These are phyloP conservation scores for Acer yangbiense DNA, from an alignment of 345 rosid species.

Conservation along the genomic window DNA sequence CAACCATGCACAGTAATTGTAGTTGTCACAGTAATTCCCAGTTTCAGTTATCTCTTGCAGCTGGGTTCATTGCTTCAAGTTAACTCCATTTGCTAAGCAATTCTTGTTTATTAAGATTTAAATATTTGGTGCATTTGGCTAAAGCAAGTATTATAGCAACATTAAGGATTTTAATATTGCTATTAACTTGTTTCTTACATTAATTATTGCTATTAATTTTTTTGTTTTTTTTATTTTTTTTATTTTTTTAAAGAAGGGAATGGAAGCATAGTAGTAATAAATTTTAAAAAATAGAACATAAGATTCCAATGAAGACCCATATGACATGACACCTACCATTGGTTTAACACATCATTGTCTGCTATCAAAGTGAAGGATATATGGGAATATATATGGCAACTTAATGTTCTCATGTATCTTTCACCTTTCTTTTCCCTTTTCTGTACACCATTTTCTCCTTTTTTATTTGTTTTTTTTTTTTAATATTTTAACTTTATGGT, in stretches of 20 bases:
- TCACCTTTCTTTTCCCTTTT: background rate
- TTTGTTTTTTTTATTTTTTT: too few species aligned
- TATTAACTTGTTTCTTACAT: background rate
- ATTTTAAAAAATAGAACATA: background rate
- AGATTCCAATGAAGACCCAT: background rate
- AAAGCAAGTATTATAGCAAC: slow-evolving; percentile 3
- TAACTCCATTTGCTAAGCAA: background rate
- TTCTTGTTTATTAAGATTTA: background rate
- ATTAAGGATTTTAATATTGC: background rate
- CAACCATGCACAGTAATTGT: background rate
- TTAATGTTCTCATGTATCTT: slow-evolving; percentile 5
- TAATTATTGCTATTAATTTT: too few species aligned
- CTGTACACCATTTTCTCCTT: too few species aligned
- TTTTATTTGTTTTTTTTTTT: too few species aligned
- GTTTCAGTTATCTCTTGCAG: background rate
- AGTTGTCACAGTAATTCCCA: slow-evolving; percentile 1
- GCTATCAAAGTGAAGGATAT: slow-evolving; percentile 1
- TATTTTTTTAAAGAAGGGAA: too few species aligned
- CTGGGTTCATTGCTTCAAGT: background rate
- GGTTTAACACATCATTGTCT: background rate
- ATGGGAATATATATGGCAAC: background rate
- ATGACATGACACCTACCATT: slow-evolving; percentile 11
- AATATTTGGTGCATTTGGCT: background rate
- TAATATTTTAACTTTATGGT: background rate
- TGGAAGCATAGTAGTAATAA: too few species aligned